These are phyloP conservation scores for Tolypocladium tundrense DNA, from an alignment of 2,329 filamentous ascomycete genomes.

Conservation along the genomic window DNA sequence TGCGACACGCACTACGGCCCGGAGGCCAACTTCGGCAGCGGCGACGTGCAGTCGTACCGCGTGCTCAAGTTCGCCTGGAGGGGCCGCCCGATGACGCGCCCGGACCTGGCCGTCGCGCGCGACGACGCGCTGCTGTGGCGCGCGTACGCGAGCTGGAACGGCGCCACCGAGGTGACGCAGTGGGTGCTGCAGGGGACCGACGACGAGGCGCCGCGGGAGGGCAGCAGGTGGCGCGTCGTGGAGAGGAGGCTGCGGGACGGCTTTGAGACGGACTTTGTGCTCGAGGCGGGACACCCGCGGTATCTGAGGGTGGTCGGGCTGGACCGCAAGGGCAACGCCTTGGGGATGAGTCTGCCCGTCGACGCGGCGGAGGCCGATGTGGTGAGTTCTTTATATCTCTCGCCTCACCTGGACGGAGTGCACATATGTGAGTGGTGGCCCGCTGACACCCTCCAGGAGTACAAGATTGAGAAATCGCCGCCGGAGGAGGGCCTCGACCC, in stretches of 20 bases:
- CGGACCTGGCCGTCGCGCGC: slow-evolving; percentile 2
- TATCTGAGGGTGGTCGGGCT: slow-evolving; percentile 2
- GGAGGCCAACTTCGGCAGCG: slow-evolving; percentile 5
- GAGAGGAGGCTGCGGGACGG: background rate
- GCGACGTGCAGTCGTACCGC: slow-evolving; percentile 15
- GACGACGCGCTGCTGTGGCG: slow-evolving; percentile 1
- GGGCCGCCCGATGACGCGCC: slow-evolving; percentile 11
- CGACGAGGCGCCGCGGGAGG: background rate
- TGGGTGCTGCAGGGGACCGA: slow-evolving; percentile 29
- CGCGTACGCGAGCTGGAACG: slow-evolving; percentile 29
- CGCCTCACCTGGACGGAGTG: background rate
- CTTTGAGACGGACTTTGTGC: slow-evolving; percentile 4
- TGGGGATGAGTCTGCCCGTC: background rate
- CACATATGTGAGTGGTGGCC: background rate
- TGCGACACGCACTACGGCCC: slow-evolving; percentile 13
- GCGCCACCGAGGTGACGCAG: slow-evolving; percentile 17
- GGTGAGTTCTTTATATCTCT: background rate
- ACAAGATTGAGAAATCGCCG: background rate
- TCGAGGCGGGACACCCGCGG: background rate
- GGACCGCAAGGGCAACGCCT: slow-evolving; percentile 1
- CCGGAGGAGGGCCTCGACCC: background rate
- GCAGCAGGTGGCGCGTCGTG: background rate
- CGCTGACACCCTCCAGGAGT: background rate
- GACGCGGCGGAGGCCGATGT: background rate
- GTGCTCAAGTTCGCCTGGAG: slow-evolving; percentile 17